Conservation (phyloP, 2,329 filamentous ascomycete species). For the Calycina herbarum region DNA sequence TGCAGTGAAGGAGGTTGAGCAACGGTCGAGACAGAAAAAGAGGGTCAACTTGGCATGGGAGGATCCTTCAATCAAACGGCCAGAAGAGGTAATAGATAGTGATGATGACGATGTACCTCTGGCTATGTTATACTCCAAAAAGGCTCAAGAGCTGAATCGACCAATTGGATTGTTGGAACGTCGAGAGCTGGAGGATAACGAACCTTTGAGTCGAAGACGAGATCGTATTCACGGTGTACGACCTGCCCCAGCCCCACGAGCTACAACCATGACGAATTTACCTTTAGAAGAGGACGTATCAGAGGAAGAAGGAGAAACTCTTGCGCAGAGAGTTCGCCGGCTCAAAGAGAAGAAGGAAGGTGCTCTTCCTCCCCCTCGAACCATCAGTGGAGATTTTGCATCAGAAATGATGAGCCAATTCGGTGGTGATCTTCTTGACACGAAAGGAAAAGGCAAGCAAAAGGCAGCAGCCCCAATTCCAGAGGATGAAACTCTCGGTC, state of each 20-base stretch:
- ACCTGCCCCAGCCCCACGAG: slow-evolving; percentile 23
- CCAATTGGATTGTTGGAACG: slow-evolving; percentile 77
- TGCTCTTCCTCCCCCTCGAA: slow-evolving; percentile 41
- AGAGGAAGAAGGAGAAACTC: slow-evolving; percentile 59
- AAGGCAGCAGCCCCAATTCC: slow-evolving; percentile 37
- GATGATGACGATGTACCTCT: slow-evolving; percentile 86
- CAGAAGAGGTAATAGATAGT: slow-evolving; percentile 49
- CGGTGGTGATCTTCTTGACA: slow-evolving; percentile 45
- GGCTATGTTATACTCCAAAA: slow-evolving; percentile 71
- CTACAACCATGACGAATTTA: slow-evolving; percentile 33
- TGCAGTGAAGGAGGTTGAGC: slow-evolving; percentile 82
- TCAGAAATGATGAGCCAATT: slow-evolving; percentile 68
- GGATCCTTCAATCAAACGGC: slow-evolving; percentile 53
- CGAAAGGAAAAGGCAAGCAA: slow-evolving; percentile 40
- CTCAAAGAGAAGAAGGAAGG: slow-evolving; percentile 56
- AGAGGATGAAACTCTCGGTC: slow-evolving; percentile 77
- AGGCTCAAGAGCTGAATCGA: slow-evolving; percentile 52
- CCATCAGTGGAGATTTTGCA: slow-evolving; percentile 66
- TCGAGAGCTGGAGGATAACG: slow-evolving; percentile 86
- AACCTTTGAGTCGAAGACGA: slow-evolving; percentile 54
- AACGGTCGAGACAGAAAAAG: slow-evolving; percentile 69
- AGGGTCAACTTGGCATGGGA: slow-evolving; percentile 92
- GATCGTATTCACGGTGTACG: slow-evolving; percentile 34
- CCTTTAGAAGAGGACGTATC: slow-evolving; percentile 25
- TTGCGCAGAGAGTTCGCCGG: slow-evolving; percentile 64